phyloP scores from a whole-genome alignment of 1,139 yeast genomes.

The Pichia sp. region DNA sequence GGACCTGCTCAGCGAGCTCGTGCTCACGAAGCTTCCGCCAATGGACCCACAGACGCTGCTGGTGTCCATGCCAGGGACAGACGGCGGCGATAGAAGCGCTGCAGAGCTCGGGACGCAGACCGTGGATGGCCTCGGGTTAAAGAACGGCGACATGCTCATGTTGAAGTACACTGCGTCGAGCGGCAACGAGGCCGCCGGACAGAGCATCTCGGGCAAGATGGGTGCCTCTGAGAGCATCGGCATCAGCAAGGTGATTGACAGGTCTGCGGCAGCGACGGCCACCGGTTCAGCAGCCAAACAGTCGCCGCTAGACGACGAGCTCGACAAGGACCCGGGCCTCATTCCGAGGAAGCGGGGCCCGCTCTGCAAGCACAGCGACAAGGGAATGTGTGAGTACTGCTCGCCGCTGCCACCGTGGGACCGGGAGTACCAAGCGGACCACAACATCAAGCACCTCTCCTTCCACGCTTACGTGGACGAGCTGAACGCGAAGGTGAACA shows the following conservation, averaged over 20 bases:
- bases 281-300: slow-evolving; percentile 24
- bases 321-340: slow-evolving; percentile 68
- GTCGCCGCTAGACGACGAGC: slow-evolving; percentile 59
- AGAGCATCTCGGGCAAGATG: slow-evolving; percentile 17
- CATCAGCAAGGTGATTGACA: slow-evolving; percentile 8
- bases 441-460: slow-evolving; percentile 82
- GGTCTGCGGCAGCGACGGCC: slow-evolving; percentile 7
- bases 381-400: slow-evolving; percentile 98
- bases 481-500: slow-evolving; percentile 64
- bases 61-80: not conserved
- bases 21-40: slow-evolving; percentile 36
- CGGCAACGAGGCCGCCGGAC: slow-evolving; percentile 8
- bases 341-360: slow-evolving; percentile 59
- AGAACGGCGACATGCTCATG: slow-evolving; percentile 82
- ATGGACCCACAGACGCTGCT: slow-evolving; percentile 34
- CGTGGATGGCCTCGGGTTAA: slow-evolving; percentile 37
- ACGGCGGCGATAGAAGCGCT: not conserved
- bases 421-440: slow-evolving; percentile 62
- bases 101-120: slow-evolving; percentile 40
- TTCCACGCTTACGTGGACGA: slow-evolving; percentile 80
- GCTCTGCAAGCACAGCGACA: slow-evolving; percentile 82
- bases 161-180: slow-evolving; percentile 41
- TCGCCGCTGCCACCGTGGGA: slow-evolving; percentile 97
- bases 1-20: slow-evolving; percentile 34
- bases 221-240: slow-evolving; percentile 13